These are phyloP conservation scores for Epicoccum sorghinum DNA, from an alignment of 2,329 filamentous ascomycete genomes.

Conservation along the genomic window DNA sequence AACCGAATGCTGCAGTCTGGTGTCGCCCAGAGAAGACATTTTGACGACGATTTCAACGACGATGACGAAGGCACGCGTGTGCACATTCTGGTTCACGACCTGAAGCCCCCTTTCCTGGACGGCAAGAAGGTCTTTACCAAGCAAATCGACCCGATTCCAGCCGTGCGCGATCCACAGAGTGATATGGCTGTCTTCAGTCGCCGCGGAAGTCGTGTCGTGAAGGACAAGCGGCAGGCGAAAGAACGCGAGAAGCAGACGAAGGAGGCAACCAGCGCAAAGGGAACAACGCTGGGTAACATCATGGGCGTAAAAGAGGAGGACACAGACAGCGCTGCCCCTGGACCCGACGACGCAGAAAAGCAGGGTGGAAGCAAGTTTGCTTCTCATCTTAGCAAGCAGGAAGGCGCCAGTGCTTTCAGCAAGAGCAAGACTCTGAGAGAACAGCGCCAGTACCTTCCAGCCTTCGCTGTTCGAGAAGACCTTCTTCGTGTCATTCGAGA, in stretches of 20 bases:
- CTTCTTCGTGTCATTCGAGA: constrained; percentile 89
- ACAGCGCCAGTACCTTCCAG: constrained; percentile 90
- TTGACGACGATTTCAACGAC: constrained; percentile 81
- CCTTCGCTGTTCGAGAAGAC: constrained; percentile 95
- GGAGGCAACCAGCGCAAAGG: constrained; percentile 89
- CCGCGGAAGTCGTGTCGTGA: constrained; percentile 92
- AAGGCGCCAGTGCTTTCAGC: constrained; percentile 87
- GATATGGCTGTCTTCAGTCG: constrained; percentile 98
- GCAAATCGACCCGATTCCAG: constrained; percentile 92
- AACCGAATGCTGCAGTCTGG: constrained; percentile 98
- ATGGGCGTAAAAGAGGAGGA: constrained; percentile 96
- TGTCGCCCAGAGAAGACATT: constrained; percentile 86
- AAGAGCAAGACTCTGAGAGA: constrained; percentile 88
- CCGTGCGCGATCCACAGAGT: constrained; percentile 90
- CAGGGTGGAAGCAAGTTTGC: constrained; percentile 80
- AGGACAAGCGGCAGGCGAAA: constrained; percentile 87
- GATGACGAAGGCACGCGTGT: constrained; percentile 90
- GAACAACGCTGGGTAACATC: constrained; percentile 89
- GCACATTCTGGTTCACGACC: constrained; percentile 89
- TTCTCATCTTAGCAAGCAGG: constrained; percentile 84
- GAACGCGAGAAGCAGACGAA: constrained; percentile 94
- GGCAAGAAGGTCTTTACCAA: constrained; percentile 96
- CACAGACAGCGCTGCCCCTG: constrained; percentile 80
- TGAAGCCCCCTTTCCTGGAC: constrained; percentile 93
- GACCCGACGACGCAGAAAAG: constrained; percentile 73